phyloP scores from a whole-genome alignment of 2,329 filamentous ascomycete genomes.

The Catunica adiposa region DNA sequence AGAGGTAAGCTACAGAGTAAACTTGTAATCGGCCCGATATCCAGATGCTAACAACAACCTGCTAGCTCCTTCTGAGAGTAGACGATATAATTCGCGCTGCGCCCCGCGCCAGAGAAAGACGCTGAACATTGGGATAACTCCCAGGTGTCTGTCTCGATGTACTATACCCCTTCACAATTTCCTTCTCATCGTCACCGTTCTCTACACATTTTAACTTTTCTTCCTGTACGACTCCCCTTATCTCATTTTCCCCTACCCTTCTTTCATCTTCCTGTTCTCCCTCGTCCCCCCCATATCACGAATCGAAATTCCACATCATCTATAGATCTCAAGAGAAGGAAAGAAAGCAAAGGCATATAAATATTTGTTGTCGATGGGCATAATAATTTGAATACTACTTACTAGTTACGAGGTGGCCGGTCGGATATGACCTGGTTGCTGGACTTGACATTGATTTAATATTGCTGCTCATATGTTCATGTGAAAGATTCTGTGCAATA shows the following conservation, averaged over 20 bases:
- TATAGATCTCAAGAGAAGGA: conserved; percentile 14
- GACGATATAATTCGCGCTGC: conserved; percentile 96
- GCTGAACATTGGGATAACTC: conserved; percentile 26
- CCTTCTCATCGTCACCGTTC: neutral
- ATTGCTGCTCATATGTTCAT: neutral
- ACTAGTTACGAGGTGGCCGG: neutral
- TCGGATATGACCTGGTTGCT: neutral
- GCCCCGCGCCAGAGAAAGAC: conserved; percentile 64
- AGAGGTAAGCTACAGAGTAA: conserved; percentile 46
- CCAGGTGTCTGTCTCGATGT: conserved; percentile 4
- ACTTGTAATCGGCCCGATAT: neutral
- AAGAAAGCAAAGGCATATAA: conserved; percentile 8
- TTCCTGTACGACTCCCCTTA: neutral
- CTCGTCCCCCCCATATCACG: neutral
- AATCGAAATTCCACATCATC: conserved; percentile 6
- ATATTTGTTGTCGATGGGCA: conserved; percentile 4
- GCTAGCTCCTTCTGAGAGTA: conserved; percentile 73
- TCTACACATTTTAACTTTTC: neutral
- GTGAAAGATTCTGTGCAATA: neutral
- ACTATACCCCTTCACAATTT: neutral
- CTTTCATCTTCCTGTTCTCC: neutral
- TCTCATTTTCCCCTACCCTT: neutral
- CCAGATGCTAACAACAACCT: conserved; percentile 16
- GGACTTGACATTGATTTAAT: neutral
- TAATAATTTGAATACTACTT: conserved; percentile 5